Evolutionary conservation across 208 protist species (phyloP).

Genomic region (Vickermania ingenoplastis): DNA sequence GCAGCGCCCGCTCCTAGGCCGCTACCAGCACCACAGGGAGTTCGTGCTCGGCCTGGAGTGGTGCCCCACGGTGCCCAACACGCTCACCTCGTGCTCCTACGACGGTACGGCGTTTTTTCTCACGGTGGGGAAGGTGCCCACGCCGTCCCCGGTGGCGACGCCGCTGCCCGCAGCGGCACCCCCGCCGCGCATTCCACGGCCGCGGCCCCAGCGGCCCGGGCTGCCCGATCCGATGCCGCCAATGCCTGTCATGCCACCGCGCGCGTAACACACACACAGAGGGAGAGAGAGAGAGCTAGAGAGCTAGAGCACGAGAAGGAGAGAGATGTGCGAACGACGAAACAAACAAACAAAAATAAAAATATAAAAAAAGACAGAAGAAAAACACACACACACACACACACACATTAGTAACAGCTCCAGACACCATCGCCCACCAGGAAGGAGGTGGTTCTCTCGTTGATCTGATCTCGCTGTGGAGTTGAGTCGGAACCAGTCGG

Average conservation of each 20-base stretch:
- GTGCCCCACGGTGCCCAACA: conserved; percentile 54
- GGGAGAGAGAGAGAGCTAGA: no score
- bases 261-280: no score
- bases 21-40: conserved; percentile 85
- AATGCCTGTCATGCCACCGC: conserved; percentile 26
- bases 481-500: no score
- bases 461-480: no score
- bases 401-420: no score
- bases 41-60: conserved; percentile 86
- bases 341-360: no score
- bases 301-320: no score
- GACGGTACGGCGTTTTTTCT: conserved; percentile 69
- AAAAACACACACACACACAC: no score
- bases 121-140: conserved; percentile 44
- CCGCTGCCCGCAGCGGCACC: conserved; percentile 58
- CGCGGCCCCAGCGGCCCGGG: conserved; percentile 53
- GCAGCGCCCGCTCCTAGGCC: conserved; percentile 60
- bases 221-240: conserved; percentile 37
- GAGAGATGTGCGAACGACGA: no score
- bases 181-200: conserved; percentile 47
- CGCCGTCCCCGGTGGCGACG: conserved; percentile 22
- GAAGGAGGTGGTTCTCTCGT: no score
- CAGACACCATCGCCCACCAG: no score
- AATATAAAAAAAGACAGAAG: no score
- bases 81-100: conserved; percentile 54